phyloP scores from a whole-genome alignment of 2,329 filamentous ascomycete species.

The Hypoxylon sp. region DNA sequence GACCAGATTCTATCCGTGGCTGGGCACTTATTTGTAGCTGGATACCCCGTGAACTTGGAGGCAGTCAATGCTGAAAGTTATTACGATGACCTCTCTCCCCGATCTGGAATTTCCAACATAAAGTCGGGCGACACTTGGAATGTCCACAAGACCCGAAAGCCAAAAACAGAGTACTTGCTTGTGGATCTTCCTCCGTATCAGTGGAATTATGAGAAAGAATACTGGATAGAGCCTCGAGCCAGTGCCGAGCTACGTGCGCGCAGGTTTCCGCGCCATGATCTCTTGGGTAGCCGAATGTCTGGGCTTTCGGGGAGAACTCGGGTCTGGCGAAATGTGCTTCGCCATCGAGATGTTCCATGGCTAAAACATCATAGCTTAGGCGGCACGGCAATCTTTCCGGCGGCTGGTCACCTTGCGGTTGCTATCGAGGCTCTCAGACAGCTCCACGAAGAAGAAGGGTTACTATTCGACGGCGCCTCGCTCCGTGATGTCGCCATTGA shows the following conservation, averaged over 20 bases:
- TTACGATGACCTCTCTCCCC: background rate
- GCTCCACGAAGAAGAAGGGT: slow-evolving; percentile 22
- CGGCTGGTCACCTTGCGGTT: slow-evolving; percentile 40
- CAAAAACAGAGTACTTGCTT: slow-evolving; percentile 37
- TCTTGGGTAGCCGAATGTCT: slow-evolving; percentile 35
- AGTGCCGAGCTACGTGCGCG: slow-evolving; percentile 47
- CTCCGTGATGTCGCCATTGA: slow-evolving; percentile 52
- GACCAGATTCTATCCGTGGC: slow-evolving; percentile 42
- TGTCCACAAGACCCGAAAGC: background rate
- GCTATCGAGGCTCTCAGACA: slow-evolving; percentile 46
- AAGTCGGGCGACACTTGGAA: background rate
- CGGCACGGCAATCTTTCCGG: slow-evolving; percentile 43
- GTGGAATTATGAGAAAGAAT: slow-evolving; percentile 47
- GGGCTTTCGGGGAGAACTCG: slow-evolving; percentile 32
- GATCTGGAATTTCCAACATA: background rate
- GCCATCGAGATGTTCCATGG: slow-evolving; percentile 35
- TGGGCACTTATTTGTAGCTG: slow-evolving; percentile 45
- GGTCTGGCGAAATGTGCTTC: slow-evolving; percentile 48
- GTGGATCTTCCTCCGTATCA: slow-evolving; percentile 53
- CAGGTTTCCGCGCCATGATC: slow-evolving; percentile 48
- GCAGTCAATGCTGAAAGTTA: slow-evolving; percentile 17
- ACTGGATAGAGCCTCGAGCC: slow-evolving; percentile 47
- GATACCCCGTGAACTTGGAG: slow-evolving; percentile 46
- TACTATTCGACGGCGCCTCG: slow-evolving; percentile 29
- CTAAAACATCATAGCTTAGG: slow-evolving; percentile 38